phyloP scores from a whole-genome alignment of 805 yeast species.

The Candida nonsorbophila region DNA sequence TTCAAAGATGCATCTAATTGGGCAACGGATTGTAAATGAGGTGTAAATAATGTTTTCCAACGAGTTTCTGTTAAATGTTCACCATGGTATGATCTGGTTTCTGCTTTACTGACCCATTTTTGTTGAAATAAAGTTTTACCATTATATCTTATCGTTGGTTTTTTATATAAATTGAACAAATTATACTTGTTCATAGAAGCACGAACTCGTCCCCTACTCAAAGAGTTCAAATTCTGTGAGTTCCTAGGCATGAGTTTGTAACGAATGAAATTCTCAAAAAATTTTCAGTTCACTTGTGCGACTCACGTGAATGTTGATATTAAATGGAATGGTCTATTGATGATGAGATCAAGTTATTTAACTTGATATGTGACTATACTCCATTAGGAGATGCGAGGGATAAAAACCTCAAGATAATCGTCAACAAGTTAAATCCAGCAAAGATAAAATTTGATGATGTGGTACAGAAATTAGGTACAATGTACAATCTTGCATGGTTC shows the following conservation, averaged over 20 bases:
- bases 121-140: constrained; percentile 80
- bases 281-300: constrained; percentile 2
- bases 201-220: constrained; percentile 70
- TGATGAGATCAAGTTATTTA: constrained; percentile 58
- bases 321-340: constrained; percentile 50
- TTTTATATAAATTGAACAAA: constrained; percentile 82
- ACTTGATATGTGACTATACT: constrained; percentile 57
- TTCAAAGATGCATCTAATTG: constrained; percentile 78
- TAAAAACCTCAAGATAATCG: constrained; percentile 37
- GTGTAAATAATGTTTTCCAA: constrained; percentile 67
- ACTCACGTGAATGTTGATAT: not conserved
- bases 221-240: constrained; percentile 50
- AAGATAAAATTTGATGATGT: constrained; percentile 38
- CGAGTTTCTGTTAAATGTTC: constrained; percentile 83
- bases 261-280: constrained; percentile 1
- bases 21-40: constrained; percentile 76
- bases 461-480: constrained; percentile 48
- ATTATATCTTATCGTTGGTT: constrained; percentile 48
- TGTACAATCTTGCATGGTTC: constrained; percentile 54
- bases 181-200: constrained; percentile 90
- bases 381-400: constrained; percentile 58
- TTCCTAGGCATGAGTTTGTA: constrained; percentile 53
- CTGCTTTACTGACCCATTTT: constrained; percentile 87
- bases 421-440: constrained; percentile 32
- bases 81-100: constrained; percentile 93